These are phyloP conservation scores for Celoporthe dispersa DNA, from an alignment of 2,329 filamentous ascomycete genomes.

Conservation along the genomic window DNA sequence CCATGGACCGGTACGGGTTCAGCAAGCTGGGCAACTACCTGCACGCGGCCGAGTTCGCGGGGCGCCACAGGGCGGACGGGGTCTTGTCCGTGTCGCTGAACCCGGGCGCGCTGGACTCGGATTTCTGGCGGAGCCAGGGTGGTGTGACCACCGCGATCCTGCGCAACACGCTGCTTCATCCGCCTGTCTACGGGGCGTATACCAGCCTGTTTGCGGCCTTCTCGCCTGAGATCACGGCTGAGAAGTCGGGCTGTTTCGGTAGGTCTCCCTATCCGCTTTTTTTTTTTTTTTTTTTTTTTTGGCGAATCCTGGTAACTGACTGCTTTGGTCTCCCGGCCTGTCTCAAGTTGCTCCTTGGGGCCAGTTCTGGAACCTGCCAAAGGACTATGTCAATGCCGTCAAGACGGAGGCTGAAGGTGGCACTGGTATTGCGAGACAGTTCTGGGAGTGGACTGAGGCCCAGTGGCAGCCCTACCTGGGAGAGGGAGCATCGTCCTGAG, in stretches of 20 bases:
- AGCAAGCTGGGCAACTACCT: slow-evolving; percentile 37
- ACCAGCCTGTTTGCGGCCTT: slow-evolving; percentile 46
- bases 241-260: slow-evolving; percentile 35
- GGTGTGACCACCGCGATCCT: slow-evolving; percentile 18
- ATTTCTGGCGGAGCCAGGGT: slow-evolving; percentile 30
- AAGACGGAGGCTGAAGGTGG: slow-evolving; percentile 44
- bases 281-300: too few relatives aligned
- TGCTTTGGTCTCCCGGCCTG: not conserved
- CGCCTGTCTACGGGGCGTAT: slow-evolving; percentile 40
- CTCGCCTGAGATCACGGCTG: slow-evolving; percentile 41
- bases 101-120: slow-evolving; percentile 37
- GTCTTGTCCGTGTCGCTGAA: slow-evolving; percentile 37
- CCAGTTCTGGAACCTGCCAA: slow-evolving; percentile 39
- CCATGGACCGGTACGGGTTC: slow-evolving; percentile 32
- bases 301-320: too few relatives aligned
- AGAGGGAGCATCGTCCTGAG: not conserved
- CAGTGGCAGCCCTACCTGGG: slow-evolving; percentile 38
- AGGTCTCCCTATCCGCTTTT: too few relatives aligned
- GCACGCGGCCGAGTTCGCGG: slow-evolving; percentile 35
- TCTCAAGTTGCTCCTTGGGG: slow-evolving; percentile 44
- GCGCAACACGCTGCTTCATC: slow-evolving; percentile 30
- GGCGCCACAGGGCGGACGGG: slow-evolving; percentile 32
- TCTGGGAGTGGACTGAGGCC: slow-evolving; percentile 48
- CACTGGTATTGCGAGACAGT: slow-evolving; percentile 41
- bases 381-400: slow-evolving; percentile 37